phyloP scores from a whole-genome alignment of 805 yeast species.

The Starmerella stigmatis region DNA sequence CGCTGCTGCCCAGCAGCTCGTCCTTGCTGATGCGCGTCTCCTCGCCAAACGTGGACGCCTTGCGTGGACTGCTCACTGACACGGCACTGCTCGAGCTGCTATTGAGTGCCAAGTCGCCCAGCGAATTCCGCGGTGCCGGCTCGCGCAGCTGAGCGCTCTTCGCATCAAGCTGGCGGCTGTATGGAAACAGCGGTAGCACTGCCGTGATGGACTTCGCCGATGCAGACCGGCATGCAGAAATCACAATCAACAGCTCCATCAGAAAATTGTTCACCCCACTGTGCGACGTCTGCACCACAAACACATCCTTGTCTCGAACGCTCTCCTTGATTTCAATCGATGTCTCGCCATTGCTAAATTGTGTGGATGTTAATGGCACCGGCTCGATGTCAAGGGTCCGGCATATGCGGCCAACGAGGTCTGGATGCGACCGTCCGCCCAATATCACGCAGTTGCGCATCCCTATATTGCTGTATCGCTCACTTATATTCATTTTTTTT shows the following conservation, averaged over 20 bases:
- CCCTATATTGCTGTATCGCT: not conserved
- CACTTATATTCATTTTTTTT: not conserved
- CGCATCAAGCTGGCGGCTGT: slow-evolving; percentile 90
- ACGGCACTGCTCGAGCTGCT: not conserved
- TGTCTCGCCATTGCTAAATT: slow-evolving; percentile 78
- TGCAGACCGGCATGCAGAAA: slow-evolving; percentile 88
- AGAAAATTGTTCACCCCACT: slow-evolving; percentile 83
- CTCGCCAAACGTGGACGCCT: slow-evolving; percentile 21
- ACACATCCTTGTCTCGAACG: slow-evolving; percentile 93
- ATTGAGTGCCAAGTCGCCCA: not conserved
- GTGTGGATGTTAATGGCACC: slow-evolving; percentile 45
- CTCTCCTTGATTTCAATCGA: slow-evolving; percentile 76
- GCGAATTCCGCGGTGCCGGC: not conserved
- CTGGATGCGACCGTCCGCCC: slow-evolving; percentile 86
- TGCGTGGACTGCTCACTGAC: slow-evolving; percentile 17
- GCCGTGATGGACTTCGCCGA: slow-evolving; percentile 83
- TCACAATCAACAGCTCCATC: slow-evolving; percentile 68
- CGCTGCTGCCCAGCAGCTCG: not conserved
- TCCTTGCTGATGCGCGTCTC: slow-evolving; percentile 9
- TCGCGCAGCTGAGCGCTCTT: slow-evolving; percentile 5
- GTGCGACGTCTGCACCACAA: slow-evolving; percentile 75
- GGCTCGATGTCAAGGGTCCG: slow-evolving; percentile 61
- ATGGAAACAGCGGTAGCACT: slow-evolving; percentile 86
- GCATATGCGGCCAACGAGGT: slow-evolving; percentile 64
- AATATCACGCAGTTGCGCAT: slow-evolving; percentile 82